A percentile compares a stretch with the other conserved stretches of the same genome.
Evolutionary conservation across 75 land plant species (phyloP).

Genomic region (Cunninghamia lanceolata): DNA sequence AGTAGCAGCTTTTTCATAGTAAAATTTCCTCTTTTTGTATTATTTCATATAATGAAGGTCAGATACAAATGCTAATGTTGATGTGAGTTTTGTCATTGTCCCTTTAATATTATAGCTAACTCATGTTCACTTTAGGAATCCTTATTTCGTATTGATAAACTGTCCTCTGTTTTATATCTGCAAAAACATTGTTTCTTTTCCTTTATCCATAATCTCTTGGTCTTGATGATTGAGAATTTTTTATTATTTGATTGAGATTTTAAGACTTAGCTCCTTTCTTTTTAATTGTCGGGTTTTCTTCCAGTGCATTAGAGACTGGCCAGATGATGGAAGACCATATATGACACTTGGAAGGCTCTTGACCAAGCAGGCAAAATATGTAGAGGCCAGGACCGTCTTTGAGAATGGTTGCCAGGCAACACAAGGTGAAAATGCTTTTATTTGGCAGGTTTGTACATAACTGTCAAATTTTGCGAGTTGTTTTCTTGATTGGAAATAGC

Average conservation of each 20-base stretch:
- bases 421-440: constrained; percentile 92
- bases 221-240: not conserved
- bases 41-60: not conserved
- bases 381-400: constrained; percentile 76
- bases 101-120: not conserved
- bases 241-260: constrained; percentile 3
- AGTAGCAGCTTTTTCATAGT: too few relatives aligned
- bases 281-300: not conserved
- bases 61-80: not conserved
- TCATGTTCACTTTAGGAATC: not conserved
- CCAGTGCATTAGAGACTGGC: constrained; percentile 89
- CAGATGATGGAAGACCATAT: constrained; percentile 90
- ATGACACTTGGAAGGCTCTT: constrained; percentile 74
- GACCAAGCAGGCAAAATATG: constrained; percentile 50
- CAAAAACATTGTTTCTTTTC: not conserved
- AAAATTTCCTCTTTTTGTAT: not conserved
- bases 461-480: not conserved
- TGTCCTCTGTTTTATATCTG: not conserved
- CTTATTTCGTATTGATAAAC: not conserved
- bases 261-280: not conserved
- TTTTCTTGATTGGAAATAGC: constrained; percentile 9
- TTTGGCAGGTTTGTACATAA: constrained; percentile 81
- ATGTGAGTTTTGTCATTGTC: not conserved
- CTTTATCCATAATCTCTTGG: not conserved
- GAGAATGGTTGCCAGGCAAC: constrained; percentile 92